Percentiles rank a stretch among this genome's conserved stretches.
phyloP scores from a whole-genome alignment of 2,329 filamentous ascomycete species.

The Thielaviopsis punctulata region DNA sequence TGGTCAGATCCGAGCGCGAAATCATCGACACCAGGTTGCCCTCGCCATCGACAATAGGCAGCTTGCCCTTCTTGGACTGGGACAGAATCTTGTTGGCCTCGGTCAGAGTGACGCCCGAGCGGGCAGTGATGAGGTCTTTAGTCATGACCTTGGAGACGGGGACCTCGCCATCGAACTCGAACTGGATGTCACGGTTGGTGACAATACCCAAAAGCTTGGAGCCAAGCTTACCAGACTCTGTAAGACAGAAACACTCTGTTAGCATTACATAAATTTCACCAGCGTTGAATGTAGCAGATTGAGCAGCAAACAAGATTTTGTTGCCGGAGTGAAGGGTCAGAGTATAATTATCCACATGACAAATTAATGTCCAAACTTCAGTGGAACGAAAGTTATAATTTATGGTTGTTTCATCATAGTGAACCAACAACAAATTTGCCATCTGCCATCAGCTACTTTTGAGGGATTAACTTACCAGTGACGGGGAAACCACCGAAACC shows the following conservation, averaged over 20 bases:
- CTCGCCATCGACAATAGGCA: slow-evolving; percentile 72
- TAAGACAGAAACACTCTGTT: slow-evolving; percentile 7
- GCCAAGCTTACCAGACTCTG: slow-evolving; percentile 80
- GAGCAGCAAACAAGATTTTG: background rate
- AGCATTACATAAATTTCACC: slow-evolving; percentile 5
- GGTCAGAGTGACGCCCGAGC: slow-evolving; percentile 60
- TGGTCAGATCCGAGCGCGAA: slow-evolving; percentile 88
- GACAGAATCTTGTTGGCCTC: slow-evolving; percentile 90
- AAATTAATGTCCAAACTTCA: slow-evolving; percentile 57
- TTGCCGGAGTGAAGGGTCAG: slow-evolving; percentile 5
- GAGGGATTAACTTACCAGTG: slow-evolving; percentile 55
- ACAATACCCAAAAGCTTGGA: slow-evolving; percentile 96
- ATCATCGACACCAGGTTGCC: slow-evolving; percentile 85
- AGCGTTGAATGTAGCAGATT: background rate
- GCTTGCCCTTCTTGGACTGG: slow-evolving; percentile 95
- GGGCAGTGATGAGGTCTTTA: slow-evolving; percentile 79
- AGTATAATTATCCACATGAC: slow-evolving; percentile 54
- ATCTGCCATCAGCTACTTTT: background rate
- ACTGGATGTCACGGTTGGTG: slow-evolving; percentile 95
- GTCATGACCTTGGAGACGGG: slow-evolving; percentile 87
- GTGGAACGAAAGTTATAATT: slow-evolving; percentile 99
- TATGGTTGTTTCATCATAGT: slow-evolving; percentile 61
- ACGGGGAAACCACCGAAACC: slow-evolving; percentile 97
- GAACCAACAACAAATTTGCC: background rate
- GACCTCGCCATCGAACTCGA: slow-evolving; percentile 58